Evolutionary conservation across 2,329 filamentous ascomycete genomes (phyloP).

Genomic region (Fusarium sororula): DNA sequence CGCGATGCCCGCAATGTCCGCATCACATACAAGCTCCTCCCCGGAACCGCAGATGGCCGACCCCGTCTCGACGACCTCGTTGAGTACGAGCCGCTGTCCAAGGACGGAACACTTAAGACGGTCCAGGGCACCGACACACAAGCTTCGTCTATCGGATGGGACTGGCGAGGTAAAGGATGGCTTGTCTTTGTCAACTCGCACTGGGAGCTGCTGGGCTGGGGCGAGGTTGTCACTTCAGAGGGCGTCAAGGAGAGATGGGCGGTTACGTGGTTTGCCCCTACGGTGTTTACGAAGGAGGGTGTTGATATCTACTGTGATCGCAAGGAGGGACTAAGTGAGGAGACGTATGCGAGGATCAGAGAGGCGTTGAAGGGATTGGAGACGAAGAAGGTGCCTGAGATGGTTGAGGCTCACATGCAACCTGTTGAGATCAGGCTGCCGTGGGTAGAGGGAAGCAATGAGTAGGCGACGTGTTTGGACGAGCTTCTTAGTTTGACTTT

Average conservation of each 20-base stretch:
- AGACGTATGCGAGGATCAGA: conserved; percentile 66
- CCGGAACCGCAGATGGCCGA: conserved; percentile 49
- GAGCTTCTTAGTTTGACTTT: neutral
- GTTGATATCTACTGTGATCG: conserved; percentile 79
- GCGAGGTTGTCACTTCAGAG: conserved; percentile 58
- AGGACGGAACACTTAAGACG: conserved; percentile 61
- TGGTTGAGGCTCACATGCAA: conserved; percentile 60
- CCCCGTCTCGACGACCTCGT: conserved; percentile 75
- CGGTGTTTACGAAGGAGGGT: conserved; percentile 83
- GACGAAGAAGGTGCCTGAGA: conserved; percentile 62
- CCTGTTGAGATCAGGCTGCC: conserved; percentile 62
- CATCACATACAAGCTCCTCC: conserved; percentile 75
- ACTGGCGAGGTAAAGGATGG: conserved; percentile 82
- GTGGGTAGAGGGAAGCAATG: conserved; percentile 51
- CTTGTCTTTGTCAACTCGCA: conserved; percentile 76
- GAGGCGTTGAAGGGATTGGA: conserved; percentile 57
- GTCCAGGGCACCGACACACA: conserved; percentile 72
- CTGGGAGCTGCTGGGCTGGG: conserved; percentile 86
- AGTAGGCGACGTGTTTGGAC: neutral
- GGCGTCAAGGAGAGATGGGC: conserved; percentile 69
- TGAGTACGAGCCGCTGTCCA: conserved; percentile 68
- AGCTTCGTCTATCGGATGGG: conserved; percentile 59
- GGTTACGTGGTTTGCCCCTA: conserved; percentile 87
- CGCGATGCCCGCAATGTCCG: conserved; percentile 79
- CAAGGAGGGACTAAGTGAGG: conserved; percentile 66